phyloP scores from a whole-genome alignment of 2,329 filamentous ascomycete genomes.

The Calycina marina region DNA sequence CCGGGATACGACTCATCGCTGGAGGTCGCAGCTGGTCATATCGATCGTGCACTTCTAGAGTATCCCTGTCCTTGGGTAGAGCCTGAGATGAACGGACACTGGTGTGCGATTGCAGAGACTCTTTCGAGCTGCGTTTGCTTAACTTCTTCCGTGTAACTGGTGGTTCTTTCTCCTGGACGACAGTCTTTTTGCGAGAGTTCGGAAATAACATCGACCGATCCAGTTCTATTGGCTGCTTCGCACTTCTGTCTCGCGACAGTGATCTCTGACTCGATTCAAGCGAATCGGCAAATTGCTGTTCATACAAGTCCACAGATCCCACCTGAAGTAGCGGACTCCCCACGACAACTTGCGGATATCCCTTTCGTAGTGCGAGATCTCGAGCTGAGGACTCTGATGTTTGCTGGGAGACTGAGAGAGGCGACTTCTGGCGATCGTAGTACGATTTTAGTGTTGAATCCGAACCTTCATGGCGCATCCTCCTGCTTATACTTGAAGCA shows the following conservation, averaged over 20 bases:
- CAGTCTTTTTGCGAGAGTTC: slow-evolving; percentile 10
- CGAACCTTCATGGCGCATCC: slow-evolving; percentile 25
- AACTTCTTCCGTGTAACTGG: slow-evolving; percentile 11
- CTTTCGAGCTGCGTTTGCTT: slow-evolving; percentile 15
- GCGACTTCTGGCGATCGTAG: slow-evolving; percentile 29
- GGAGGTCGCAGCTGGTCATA: slow-evolving; percentile 15
- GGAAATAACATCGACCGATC: slow-evolving; percentile 21
- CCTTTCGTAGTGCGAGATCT: slow-evolving; percentile 26
- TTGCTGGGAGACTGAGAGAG: slow-evolving; percentile 27
- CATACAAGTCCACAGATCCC: slow-evolving; percentile 13
- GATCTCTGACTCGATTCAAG: no score
- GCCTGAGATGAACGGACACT: slow-evolving; percentile 14
- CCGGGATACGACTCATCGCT: slow-evolving; percentile 16
- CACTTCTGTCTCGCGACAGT: slow-evolving; percentile 5
- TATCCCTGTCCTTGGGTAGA: slow-evolving; percentile 8
- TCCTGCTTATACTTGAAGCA: slow-evolving; percentile 22
- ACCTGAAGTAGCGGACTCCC: slow-evolving; percentile 16
- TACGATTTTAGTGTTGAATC: slow-evolving; percentile 31
- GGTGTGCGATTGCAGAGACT: slow-evolving; percentile 16
- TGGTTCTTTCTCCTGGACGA: slow-evolving; percentile 7
- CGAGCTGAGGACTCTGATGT: slow-evolving; percentile 28
- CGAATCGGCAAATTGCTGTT: slow-evolving; percentile 8
- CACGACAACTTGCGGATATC: slow-evolving; percentile 18
- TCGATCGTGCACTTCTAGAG: slow-evolving; percentile 15
- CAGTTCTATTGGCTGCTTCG: slow-evolving; percentile 18